Evolutionary conservation across 169 alveolate genomes (phyloP).

Genomic region (Cryptosporidium ryanae): DNA sequence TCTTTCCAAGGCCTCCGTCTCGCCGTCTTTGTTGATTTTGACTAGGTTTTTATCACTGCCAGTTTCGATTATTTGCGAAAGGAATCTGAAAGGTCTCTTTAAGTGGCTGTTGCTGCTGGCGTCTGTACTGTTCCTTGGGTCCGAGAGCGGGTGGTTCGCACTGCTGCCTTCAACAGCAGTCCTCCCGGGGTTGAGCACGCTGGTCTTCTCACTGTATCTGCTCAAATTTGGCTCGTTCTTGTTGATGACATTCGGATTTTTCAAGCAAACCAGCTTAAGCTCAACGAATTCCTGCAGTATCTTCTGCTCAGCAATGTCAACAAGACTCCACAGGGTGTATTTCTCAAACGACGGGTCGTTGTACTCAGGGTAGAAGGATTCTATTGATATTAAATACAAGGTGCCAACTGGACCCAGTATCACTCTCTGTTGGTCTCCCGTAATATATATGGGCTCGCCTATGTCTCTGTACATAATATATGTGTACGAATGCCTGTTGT

Average conservation of each 20-base stretch:
- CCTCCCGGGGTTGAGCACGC: background rate
- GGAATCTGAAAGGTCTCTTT: constrained; percentile 32
- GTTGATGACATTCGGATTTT: constrained; percentile 13
- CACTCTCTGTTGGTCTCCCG: constrained; percentile 59
- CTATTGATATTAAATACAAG: constrained; percentile 44
- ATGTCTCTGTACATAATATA: constrained; percentile 60
- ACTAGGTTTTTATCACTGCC: background rate
- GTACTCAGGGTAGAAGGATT: constrained; percentile 42
- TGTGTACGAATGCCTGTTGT: constrained; percentile 33
- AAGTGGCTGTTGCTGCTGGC: background rate
- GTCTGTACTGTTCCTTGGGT: background rate
- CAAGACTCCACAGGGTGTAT: constrained; percentile 46
- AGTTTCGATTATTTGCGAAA: constrained; percentile 5
- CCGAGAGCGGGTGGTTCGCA: too few relatives aligned
- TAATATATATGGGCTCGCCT: constrained; percentile 58
- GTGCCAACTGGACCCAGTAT: constrained; percentile 69
- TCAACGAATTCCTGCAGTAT: constrained; percentile 53
- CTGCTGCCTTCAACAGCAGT: background rate
- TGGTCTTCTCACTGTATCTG: background rate
- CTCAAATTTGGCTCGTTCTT: background rate
- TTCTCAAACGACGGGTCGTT: constrained; percentile 38
- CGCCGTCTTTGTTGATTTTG: too few relatives aligned
- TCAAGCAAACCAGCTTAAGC: constrained; percentile 9
- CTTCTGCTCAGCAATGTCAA: constrained; percentile 40
- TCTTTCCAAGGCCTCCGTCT: background rate